Evolutionary conservation across 257 asterid species (phyloP), one percentile per base, ranked within the genome.

Genomic region (Petunia axillaris): DNA sequence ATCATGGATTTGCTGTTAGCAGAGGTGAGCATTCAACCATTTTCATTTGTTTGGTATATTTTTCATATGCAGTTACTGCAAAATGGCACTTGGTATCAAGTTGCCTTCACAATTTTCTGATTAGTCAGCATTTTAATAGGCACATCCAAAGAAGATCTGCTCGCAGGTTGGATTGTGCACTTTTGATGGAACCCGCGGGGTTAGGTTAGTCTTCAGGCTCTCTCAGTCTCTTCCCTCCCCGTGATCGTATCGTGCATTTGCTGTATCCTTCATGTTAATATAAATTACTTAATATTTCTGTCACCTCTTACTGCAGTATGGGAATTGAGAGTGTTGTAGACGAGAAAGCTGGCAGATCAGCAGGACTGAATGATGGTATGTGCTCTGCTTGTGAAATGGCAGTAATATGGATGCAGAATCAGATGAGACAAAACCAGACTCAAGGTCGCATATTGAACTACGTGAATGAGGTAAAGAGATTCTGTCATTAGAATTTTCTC

Each of bases 141-240:
- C 97, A 38, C 90, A 80, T 43, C 97, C 99, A 15, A 87, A 88
- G 88, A 96, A 85, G 89, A 81, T 96, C 54, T 96, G 99, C 88
- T 89, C 98, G 82, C 97, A 89, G 85, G 82, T 91, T 68, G 98
- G 98, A 11, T 81, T 93, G 58, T 96, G 99, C 91, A 87, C 97
- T 62, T 93, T 94, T 43, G 96, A 94, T 86, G 99, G 99, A 80
- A 85, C 92, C 81, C 97, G 64, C 79, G 97, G 98, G 43, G 92
- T 96, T 60, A 92, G 98, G 99, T 95, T 55, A 79, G 85, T 36
- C 79, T 68, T 40, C 13, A 9, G 48, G 67, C 80, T 60, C 64
- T 54, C 40, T 36, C 8, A 38, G 1, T 14, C 6, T 64, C 11
- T 77, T 2, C 79, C 74, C n/a, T 77, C 2, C 55, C 41, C 1